A percentile compares a stretch with the other conserved stretches of the same genome.
Evolutionary conservation across 176 grass and related monocot genomes (phyloP).

Genomic region (Musa itinerans): DNA sequence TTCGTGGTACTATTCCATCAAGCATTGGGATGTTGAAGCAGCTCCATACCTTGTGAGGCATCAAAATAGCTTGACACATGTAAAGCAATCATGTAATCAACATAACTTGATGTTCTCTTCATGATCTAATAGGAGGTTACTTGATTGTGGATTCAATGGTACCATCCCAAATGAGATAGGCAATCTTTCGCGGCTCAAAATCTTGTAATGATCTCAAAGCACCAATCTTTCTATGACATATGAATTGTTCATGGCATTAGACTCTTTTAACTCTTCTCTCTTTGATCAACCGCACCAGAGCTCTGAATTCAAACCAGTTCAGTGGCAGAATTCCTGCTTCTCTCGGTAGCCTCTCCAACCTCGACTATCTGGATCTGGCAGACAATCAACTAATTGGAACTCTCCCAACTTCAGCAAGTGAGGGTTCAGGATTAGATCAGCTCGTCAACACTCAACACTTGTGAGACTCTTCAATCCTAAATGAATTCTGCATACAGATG

Average conservation of each 20-base stretch:
- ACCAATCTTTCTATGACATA: neutral
- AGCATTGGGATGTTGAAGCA: constrained; percentile 47
- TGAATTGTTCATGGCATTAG: neutral
- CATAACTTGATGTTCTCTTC: neutral
- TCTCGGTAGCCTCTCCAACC: constrained; percentile 60
- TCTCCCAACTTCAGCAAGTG: constrained; percentile 50
- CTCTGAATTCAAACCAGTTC: constrained; percentile 53
- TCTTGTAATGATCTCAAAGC: constrained; percentile 33
- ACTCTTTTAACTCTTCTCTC: neutral
- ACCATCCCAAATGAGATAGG: constrained; percentile 57
- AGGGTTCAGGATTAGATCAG: constrained; percentile 54
- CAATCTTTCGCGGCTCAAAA: constrained; percentile 36
- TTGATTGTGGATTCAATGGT: constrained; percentile 54
- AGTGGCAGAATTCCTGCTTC: constrained; percentile 70
- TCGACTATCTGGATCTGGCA: constrained; percentile 75
- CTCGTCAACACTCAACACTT: constrained; percentile 66
- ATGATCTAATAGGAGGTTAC: constrained; percentile 33
- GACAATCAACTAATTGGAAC: constrained; percentile 64
- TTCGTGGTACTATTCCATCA: constrained; percentile 37
- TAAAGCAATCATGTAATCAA: neutral
- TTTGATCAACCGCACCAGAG: neutral
- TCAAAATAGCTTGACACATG: neutral
- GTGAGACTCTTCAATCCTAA: constrained; percentile 35
- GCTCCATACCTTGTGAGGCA: constrained; percentile 42
- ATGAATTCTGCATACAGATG: neutral